A percentile compares a stretch with the other conserved stretches of the same genome.
These are phyloP conservation scores for Candida maris DNA, from an alignment of 805 yeast genomes.

Conservation along the genomic window DNA sequence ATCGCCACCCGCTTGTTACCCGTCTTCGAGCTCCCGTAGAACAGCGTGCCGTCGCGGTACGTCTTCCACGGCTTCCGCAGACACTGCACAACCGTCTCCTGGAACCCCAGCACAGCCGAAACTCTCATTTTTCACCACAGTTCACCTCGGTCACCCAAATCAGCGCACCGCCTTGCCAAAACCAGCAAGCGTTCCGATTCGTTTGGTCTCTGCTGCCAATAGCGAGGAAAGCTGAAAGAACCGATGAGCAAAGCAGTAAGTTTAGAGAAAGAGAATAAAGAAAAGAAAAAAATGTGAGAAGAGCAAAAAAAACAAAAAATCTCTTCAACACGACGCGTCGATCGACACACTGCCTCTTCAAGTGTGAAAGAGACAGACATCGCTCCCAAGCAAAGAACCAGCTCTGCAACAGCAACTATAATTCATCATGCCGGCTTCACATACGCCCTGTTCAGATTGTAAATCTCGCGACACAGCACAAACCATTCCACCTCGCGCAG, in stretches of 20 bases:
- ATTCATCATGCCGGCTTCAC: slow-evolving; percentile 31
- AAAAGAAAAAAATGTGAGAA: too few relatives aligned
- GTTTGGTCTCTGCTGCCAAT: too few relatives aligned
- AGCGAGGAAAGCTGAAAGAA: too few relatives aligned
- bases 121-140: slow-evolving; percentile 50
- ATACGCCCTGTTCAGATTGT: slow-evolving; percentile 68
- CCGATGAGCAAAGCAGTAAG: too few relatives aligned
- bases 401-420: too few relatives aligned
- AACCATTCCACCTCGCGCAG: slow-evolving; percentile 83
- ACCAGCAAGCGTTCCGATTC: too few relatives aligned
- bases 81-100: slow-evolving; percentile 39
- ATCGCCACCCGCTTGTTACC: slow-evolving; percentile 83
- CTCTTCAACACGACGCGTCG: background rate
- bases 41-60: slow-evolving; percentile 74
- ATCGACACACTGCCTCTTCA: background rate
- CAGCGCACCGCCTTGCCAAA: too few relatives aligned
- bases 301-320: background rate
- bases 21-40: slow-evolving; percentile 72
- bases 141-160: too few relatives aligned
- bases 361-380: too few relatives aligned
- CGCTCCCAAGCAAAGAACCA: too few relatives aligned
- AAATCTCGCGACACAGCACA: slow-evolving; percentile 77
- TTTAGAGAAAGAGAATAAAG: too few relatives aligned
- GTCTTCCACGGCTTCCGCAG: slow-evolving; percentile 89
- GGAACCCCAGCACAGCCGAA: slow-evolving; percentile 43